Percentiles rank a stretch among this genome's conserved stretches.
Conservation (phyloP, 2,329 filamentous ascomycete genomes). For the Fusarium tupiense region DNA sequence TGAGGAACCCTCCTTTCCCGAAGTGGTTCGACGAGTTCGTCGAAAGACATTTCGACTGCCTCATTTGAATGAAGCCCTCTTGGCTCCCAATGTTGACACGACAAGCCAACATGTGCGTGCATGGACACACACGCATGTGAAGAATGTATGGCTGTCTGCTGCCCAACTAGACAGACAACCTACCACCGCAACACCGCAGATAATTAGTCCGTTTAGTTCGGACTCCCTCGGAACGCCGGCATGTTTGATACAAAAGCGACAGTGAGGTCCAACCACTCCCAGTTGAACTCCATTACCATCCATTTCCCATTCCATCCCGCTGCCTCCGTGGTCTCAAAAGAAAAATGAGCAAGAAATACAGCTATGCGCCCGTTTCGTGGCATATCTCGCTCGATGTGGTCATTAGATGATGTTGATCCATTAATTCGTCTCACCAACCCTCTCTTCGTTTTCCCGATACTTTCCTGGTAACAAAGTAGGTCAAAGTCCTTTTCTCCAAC, state of each 20-base stretch:
- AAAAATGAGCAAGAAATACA: conserved; percentile 6
- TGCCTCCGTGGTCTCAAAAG: conserved; percentile 13
- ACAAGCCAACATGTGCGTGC: background rate
- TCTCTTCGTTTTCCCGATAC: conserved; percentile 5
- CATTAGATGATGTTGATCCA: conserved; percentile 38
- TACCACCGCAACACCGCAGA: conserved; percentile 2
- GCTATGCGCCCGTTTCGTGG: conserved; percentile 22
- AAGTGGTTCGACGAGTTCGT: background rate
- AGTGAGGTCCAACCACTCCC: conserved; percentile 22
- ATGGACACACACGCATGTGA: background rate
- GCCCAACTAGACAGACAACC: background rate
- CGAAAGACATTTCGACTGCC: background rate
- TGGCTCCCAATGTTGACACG: background rate
- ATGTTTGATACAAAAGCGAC: conserved; percentile 36
- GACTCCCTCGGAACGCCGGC: conserved; percentile 29
- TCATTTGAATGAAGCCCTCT: background rate
- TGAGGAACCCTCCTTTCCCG: background rate
- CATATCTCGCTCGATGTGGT: conserved; percentile 22
- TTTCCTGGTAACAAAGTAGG: background rate
- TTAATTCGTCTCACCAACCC: conserved; percentile 33
- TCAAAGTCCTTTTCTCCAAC: background rate
- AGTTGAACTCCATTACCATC: conserved; percentile 28
- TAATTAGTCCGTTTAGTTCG: conserved; percentile 21
- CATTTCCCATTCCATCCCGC: conserved; percentile 11
- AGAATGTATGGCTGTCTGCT: background rate